A percentile compares a stretch with the other conserved stretches of the same genome.
Evolutionary conservation across 139 green algal species (phyloP).

Genomic region (Chlamydomonas schloesseri): DNA sequence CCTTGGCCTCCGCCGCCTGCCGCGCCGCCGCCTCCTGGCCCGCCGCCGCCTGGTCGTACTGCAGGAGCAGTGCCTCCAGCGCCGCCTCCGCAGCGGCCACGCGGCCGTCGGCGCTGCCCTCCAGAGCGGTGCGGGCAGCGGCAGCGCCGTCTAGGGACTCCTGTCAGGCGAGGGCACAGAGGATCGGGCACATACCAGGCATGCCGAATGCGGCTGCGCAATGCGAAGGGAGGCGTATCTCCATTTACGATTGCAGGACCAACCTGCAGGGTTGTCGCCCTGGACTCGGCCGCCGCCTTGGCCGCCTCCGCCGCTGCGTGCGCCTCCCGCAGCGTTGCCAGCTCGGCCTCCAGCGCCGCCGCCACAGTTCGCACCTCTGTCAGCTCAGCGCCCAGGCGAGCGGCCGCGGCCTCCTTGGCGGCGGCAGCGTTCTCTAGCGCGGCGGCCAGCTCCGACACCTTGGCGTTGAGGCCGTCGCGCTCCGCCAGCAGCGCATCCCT

Average conservation of each 20-base stretch:
- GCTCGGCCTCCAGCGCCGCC: not conserved
- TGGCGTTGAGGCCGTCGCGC: not conserved
- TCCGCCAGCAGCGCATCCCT: slow-evolving; percentile 12
- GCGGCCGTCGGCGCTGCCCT: not conserved
- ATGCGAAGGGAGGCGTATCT: no score
- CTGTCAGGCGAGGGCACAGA: not conserved
- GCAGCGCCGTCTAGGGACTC: not conserved
- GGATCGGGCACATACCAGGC: no score
- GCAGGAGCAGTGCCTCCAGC: not conserved
- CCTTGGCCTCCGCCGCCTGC: not conserved
- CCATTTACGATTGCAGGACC: no score
- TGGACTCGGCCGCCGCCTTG: not conserved
- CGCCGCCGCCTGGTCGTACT: not conserved
- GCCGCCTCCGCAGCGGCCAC: not conserved
- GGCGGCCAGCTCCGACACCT: slow-evolving; percentile 17
- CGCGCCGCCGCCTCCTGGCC: not conserved
- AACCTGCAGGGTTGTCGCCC: not conserved
- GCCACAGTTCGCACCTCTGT: not conserved
- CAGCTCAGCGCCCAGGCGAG: not conserved
- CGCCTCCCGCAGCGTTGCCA: not conserved
- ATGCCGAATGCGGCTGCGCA: no score
- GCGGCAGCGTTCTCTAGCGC: not conserved
- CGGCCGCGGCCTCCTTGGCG: not conserved
- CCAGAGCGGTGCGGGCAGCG: not conserved
- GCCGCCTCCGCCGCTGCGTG: not conserved